Evolutionary conservation across 2,329 filamentous ascomycete species (phyloP).

Genomic region (Pseudogymnoascus sp.): DNA sequence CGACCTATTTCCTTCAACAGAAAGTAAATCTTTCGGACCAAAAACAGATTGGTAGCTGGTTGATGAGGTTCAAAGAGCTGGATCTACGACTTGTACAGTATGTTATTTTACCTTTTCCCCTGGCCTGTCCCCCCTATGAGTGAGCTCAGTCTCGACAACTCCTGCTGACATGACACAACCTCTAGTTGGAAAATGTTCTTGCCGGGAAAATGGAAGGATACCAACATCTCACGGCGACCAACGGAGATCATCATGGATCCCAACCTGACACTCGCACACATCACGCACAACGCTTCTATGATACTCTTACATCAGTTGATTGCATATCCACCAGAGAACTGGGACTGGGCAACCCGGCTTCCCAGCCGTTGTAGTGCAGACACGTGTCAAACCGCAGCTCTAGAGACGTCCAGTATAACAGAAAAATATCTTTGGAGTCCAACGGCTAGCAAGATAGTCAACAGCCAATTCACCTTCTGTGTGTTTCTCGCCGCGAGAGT

Average conservation of each 20-base stretch:
- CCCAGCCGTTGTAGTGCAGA: slow-evolving; percentile 26
- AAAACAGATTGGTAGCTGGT: slow-evolving; percentile 37
- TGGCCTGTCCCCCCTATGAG: not conserved
- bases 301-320: slow-evolving; percentile 30
- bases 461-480: slow-evolving; percentile 27
- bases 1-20: slow-evolving; percentile 39
- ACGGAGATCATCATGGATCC: slow-evolving; percentile 28
- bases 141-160: not conserved
- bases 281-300: slow-evolving; percentile 31
- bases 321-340: slow-evolving; percentile 25
- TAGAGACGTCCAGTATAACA: slow-evolving; percentile 27
- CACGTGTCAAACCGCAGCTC: slow-evolving; percentile 26
- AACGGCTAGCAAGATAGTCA: slow-evolving; percentile 15
- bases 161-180: not conserved
- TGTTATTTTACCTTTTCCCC: slow-evolving; percentile 10
- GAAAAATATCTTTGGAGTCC: slow-evolving; percentile 26
- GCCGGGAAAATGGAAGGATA: slow-evolving; percentile 35
- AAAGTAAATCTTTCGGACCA: slow-evolving; percentile 33
- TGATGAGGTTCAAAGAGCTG: slow-evolving; percentile 42
- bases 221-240: slow-evolving; percentile 26
- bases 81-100: slow-evolving; percentile 39
- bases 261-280: slow-evolving; percentile 30
- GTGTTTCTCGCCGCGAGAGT: slow-evolving; percentile 27
- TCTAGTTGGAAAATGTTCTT: slow-evolving; percentile 40
- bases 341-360: slow-evolving; percentile 19